Evolutionary conservation across 148 eudicot genomes (phyloP).

Genomic region (Vaccinium myrtillus): DNA sequence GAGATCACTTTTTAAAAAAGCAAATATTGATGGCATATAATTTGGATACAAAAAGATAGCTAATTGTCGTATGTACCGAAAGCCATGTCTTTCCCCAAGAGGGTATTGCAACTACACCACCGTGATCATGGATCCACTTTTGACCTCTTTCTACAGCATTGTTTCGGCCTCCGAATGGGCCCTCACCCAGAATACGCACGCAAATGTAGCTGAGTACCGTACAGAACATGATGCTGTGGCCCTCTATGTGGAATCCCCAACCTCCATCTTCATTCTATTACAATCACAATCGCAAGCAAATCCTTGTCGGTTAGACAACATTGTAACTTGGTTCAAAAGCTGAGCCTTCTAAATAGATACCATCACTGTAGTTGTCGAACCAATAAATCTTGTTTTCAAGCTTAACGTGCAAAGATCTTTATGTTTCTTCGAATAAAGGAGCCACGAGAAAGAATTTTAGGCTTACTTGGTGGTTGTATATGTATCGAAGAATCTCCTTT

Average conservation of each 20-base stretch:
- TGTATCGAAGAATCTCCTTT: conserved; percentile 16
- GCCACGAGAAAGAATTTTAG: neutral
- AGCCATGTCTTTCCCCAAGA: conserved; percentile 32
- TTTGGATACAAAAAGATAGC: neutral
- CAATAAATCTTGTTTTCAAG: neutral
- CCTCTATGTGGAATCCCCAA: too few relatives aligned
- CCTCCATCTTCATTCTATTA: too few relatives aligned
- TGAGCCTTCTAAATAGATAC: neutral
- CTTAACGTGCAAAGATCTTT: neutral
- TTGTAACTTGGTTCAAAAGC: neutral
- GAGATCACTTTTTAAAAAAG: neutral
- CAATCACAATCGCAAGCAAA: neutral
- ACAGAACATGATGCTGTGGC: too few relatives aligned
- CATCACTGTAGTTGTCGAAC: neutral
- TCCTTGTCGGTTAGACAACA: neutral
- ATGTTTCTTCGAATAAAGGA: neutral
- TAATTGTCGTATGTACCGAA: neutral
- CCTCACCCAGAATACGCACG: neutral
- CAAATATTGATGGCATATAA: neutral
- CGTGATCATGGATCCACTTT: conserved; percentile 24
- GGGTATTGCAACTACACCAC: conserved; percentile 20
- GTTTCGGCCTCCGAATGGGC: conserved; percentile 21
- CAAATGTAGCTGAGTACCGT: too few relatives aligned
- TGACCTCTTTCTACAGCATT: conserved; percentile 19
- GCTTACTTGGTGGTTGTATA: conserved; percentile 17